phyloP scores from a whole-genome alignment of 2,329 filamentous ascomycete genomes.

The Aplosporella prunicola region DNA sequence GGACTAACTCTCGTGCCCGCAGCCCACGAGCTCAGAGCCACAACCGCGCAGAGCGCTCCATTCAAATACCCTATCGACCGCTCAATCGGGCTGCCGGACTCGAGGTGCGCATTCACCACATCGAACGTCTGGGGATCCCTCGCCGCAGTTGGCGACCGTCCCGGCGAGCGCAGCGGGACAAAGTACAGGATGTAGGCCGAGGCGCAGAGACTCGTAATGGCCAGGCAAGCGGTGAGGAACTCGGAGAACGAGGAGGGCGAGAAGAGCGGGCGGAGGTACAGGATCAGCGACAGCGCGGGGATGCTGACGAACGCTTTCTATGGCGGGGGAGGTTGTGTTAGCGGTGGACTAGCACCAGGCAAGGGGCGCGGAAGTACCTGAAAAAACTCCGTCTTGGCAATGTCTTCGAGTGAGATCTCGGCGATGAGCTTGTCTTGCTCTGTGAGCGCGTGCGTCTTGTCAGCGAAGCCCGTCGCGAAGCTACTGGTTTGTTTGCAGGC shows the following conservation, averaged over 20 bases:
- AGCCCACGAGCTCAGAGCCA: slow-evolving; percentile 29
- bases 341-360: slow-evolving; percentile 37
- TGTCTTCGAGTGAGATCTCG: slow-evolving; percentile 46
- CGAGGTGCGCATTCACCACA: not conserved
- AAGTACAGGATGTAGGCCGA: slow-evolving; percentile 53
- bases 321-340: slow-evolving; percentile 17
- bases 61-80: slow-evolving; percentile 52
- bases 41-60: slow-evolving; percentile 41
- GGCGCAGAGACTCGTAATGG: slow-evolving; percentile 52
- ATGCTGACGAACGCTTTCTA: slow-evolving; percentile 45
- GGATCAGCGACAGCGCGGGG: slow-evolving; percentile 46
- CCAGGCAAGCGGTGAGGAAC: slow-evolving; percentile 44
- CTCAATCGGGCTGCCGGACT: slow-evolving; percentile 41
- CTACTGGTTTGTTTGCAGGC: not conserved
- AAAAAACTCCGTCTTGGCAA: slow-evolving; percentile 25
- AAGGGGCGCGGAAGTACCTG: slow-evolving; percentile 21
- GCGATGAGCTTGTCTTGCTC: slow-evolving; percentile 58
- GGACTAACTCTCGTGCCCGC: slow-evolving; percentile 20
- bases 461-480: slow-evolving; percentile 20
- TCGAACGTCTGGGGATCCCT: slow-evolving; percentile 8
- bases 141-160: slow-evolving; percentile 17
- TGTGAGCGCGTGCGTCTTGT: slow-evolving; percentile 22
- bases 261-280: slow-evolving; percentile 46
- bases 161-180: slow-evolving; percentile 41
- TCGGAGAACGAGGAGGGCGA: slow-evolving; percentile 25